Evolutionary conservation across 257 asterid species (phyloP), one percentile per base, ranked within the genome.

Genomic region (Craterostigma plantagineum): DNA sequence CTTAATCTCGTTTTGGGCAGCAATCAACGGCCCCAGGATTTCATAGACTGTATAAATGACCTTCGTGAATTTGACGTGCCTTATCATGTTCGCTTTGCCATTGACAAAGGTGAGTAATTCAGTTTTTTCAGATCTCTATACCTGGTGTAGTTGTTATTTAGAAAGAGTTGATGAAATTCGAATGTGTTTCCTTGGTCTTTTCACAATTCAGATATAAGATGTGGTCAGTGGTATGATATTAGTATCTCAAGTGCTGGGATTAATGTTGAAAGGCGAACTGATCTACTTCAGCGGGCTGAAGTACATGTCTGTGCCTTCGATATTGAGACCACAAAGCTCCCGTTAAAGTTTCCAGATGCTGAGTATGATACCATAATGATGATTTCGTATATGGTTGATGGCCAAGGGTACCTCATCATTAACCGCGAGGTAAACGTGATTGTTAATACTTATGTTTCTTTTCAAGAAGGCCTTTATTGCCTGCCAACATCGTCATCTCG

Each of bases 321-420:
- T 79, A 90, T 90, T 53, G 98, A 90, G 68, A 90, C 98, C 43
- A 90, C 98, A 46, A 90, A 90, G 73, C 98, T 82, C 33, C 93
- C 94, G 17, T 68, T 90, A 65, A 90, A 79, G 73, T 90, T 90
- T 63, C 98, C 98, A 46, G 95, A 83, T 68, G 95, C 98, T 37
- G 93, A 79, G 63, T 90, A 90, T 68, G 98, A 90, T 63, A 69
- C 75, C 49, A 45, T 83, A 68, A 83, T 90, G 98, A 90, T 90
- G 98, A 90, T 90, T 65, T 90, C 98, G 10, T 90, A 90, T 66
- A 90, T 90, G 98, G 75, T 90, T 61, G 95, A 83, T 65, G 95
- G 98, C 52, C 92, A 83, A 62, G 98, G 98, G 38, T 77, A 76
- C 77, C 90, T 90, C 55, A 82, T 83, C 59, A 90, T 77, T 50